phyloP scores from a whole-genome alignment of 2,329 filamentous ascomycete species.

The Colletotrichum spinosum region DNA sequence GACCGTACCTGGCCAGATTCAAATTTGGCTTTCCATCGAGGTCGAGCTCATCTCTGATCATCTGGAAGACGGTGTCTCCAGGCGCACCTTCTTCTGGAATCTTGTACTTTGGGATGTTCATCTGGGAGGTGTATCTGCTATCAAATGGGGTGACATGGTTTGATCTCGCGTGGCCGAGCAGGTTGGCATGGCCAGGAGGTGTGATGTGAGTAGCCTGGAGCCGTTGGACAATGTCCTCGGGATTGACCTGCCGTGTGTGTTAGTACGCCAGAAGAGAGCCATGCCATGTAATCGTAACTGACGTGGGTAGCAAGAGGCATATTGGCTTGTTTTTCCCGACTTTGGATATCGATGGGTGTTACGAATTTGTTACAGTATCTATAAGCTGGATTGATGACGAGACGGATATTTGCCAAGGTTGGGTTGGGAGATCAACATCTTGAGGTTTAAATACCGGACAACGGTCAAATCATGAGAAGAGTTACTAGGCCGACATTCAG shows the following conservation, averaged over 20 bases:
- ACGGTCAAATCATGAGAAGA: neutral
- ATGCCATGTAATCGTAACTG: neutral
- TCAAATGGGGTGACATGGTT: conserved; percentile 69
- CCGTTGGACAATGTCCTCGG: conserved; percentile 65
- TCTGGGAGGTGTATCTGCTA: conserved; percentile 64
- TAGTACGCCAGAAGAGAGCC: neutral
- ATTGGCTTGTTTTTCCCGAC: neutral
- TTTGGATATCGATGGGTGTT: neutral
- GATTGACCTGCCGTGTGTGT: conserved; percentile 56
- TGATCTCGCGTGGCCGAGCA: conserved; percentile 54
- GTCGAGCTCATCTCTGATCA: conserved; percentile 72
- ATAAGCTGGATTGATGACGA: conserved; percentile 2
- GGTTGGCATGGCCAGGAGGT: conserved; percentile 46
- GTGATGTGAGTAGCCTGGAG: conserved; percentile 59
- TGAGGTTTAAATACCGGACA: conserved; percentile 29
- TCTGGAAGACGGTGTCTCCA: conserved; percentile 72
- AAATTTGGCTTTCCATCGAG: conserved; percentile 75
- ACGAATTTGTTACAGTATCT: neutral
- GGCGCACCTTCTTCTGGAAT: conserved; percentile 69
- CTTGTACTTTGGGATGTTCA: conserved; percentile 68
- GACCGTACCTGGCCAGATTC: conserved; percentile 68
- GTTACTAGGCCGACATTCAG: conserved; percentile 19
- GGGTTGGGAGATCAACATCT: neutral
- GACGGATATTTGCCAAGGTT: conserved; percentile 2
- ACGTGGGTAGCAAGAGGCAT: conserved; percentile 39